Percentiles rank a stretch among this genome's conserved stretches.
phyloP scores from a whole-genome alignment of 2,329 filamentous ascomycete genomes.

The Tolypocladium cylindrosporum region DNA sequence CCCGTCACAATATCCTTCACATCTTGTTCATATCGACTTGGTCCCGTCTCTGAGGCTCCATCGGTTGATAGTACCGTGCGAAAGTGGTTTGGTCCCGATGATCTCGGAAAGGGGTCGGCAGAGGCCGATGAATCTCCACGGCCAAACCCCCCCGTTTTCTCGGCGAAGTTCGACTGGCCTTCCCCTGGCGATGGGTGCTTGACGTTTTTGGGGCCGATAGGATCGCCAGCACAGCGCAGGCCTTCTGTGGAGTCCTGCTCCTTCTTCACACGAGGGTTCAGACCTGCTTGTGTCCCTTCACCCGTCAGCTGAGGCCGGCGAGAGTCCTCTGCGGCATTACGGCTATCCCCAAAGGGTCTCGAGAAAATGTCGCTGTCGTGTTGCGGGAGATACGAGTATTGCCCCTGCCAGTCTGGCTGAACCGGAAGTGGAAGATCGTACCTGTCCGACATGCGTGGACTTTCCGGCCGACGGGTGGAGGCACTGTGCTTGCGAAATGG shows the following conservation, averaged over 20 bases:
- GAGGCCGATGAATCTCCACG: not conserved
- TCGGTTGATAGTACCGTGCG: conserved; percentile 1
- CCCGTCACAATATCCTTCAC: conserved; percentile 25
- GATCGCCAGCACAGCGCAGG: not conserved
- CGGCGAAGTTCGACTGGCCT: not conserved
- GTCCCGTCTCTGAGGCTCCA: conserved; percentile 19
- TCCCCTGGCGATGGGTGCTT: not conserved
- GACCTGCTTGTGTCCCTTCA: not conserved
- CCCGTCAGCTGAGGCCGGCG: not conserved
- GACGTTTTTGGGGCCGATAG: not conserved
- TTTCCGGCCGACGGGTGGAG: conserved; percentile 31
- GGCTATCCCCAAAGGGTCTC: conserved; percentile 29
- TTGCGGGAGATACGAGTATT: conserved; percentile 40
- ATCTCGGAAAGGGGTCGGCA: not conserved
- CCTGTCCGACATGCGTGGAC: conserved; percentile 48
- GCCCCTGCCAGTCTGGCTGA: conserved; percentile 47
- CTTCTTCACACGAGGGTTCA: not conserved
- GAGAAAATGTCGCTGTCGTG: conserved; percentile 34
- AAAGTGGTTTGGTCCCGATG: conserved; percentile 2
- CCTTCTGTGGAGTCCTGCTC: not conserved
- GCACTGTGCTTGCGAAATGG: conserved; percentile 42
- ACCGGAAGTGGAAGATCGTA: conserved; percentile 42
- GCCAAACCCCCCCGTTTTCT: not conserved
- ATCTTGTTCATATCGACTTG: conserved; percentile 25
- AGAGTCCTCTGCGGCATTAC: not conserved